Base-by-base conservation (phyloP, 441 rosid genomes). In the Biscutella laevigata region DNA sequence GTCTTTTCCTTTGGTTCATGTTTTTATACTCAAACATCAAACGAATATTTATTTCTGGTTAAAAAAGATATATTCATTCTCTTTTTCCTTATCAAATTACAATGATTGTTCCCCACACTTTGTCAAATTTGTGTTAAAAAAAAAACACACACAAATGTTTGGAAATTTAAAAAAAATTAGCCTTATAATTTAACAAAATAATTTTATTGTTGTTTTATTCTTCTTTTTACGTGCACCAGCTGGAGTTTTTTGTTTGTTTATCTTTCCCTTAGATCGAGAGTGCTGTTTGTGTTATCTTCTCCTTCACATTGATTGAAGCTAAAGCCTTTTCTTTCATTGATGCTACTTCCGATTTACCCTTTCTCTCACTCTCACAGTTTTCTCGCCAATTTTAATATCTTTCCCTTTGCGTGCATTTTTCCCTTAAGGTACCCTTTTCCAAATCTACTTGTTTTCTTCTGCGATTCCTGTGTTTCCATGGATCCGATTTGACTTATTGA, bases 281-380 rank as follows among this genome's bases (percentile, higher is more conserved):
- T 48, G n/a, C n/a, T n/a, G n/a, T 61, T 48, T 41, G 57, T 64
- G 37, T 51, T 51, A 7, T 28, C 48, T 21, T 40, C 26, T 47
- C 36, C 35, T 16, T 45, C 46, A 39, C 43, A 63, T 64, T 64
- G 70, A 65, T 65, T 58, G 58, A 57, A 57, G 34, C 64, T 28
- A 57, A 64, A 65, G 54, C 35, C 42, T 59, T 47, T 38, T 37
- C 42, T 17, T 12, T n/a, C 59, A 5, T 61, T 42, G 46, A 26
- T 61, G 36, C 66, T 43, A 34, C 53, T 43, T 45, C 36, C 30
- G 4, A 26, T 62, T 53, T 7, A 27, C 52, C 53, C 53, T 43
- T 44, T 39, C 47, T 53, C 62, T 55, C 57, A 47, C 57, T 48
- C 58, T 50, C 59, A 9, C 62, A 33, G 46, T 57, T 64, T 64